Evolutionary conservation across 495 filamentous ascomycete genomes (phyloP).

Genomic region (Trichoderma reesei): DNA sequence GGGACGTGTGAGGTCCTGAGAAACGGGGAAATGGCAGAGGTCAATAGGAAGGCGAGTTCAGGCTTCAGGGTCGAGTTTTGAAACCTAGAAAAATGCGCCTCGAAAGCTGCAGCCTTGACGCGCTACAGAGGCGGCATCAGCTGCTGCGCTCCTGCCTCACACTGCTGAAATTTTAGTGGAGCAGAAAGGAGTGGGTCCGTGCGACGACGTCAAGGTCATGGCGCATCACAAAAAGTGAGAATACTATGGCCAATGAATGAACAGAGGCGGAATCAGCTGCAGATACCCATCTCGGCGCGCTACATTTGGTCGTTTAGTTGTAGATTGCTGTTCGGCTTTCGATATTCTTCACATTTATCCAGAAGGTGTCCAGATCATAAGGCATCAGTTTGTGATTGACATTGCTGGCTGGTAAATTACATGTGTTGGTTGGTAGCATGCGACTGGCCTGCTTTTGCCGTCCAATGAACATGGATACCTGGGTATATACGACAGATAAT

Average conservation of each 20-base stretch:
- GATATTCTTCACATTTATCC: background rate
- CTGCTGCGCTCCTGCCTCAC: background rate
- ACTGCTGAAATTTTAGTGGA: conserved; percentile 5
- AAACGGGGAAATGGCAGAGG: background rate
- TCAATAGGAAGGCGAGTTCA: background rate
- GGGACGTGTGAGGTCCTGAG: background rate
- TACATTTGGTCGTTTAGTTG: too few relatives aligned
- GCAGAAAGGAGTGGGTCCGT: background rate
- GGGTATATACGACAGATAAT: background rate
- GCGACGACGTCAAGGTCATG: background rate
- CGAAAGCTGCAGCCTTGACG: background rate
- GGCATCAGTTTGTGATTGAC: background rate
- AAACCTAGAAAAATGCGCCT: background rate
- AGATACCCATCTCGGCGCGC: too few relatives aligned
- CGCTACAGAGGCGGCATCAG: background rate
- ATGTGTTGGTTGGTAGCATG: background rate
- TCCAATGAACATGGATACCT: background rate
- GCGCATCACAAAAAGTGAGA: too few relatives aligned
- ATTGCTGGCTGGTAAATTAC: background rate
- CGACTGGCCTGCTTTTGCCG: background rate
- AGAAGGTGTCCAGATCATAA: background rate
- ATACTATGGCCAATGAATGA: background rate
- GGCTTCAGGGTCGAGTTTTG: background rate
- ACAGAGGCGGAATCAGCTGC: too few relatives aligned
- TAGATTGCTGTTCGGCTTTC: background rate